phyloP scores from a whole-genome alignment of 2,329 filamentous ascomycete species.

The Xylariomycetidae sp. region DNA sequence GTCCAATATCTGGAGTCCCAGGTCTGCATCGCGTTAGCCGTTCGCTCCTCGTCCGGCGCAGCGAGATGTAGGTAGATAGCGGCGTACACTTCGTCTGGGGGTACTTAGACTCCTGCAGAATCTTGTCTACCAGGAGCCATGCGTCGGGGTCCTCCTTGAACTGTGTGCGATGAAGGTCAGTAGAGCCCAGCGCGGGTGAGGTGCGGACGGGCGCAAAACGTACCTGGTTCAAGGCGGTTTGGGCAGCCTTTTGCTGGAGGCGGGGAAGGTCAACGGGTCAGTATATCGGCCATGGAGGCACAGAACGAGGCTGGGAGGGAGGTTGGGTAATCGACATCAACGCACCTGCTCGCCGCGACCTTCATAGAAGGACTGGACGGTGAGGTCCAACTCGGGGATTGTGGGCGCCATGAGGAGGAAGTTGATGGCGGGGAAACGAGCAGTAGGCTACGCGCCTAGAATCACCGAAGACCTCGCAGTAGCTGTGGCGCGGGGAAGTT shows the following conservation, averaged over 20 bases:
- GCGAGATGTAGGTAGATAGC: conserved; percentile 3
- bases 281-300: too few species aligned
- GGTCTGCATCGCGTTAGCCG: conserved; percentile 49
- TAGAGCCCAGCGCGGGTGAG: conserved; percentile 9
- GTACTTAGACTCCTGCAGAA: conserved; percentile 87
- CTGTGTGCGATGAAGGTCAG: conserved; percentile 40
- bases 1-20: conserved; percentile 93
- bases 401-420: conserved; percentile 54
- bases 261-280: conserved; percentile 24
- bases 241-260: conserved; percentile 87
- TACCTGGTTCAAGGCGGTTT: conserved; percentile 89
- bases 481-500: conserved; percentile 5
- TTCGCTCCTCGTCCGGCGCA: conserved; percentile 2
- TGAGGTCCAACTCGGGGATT: conserved; percentile 93
- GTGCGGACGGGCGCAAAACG: conserved; percentile 25
- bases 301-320: conserved; percentile 4
- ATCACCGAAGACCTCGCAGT: conserved; percentile 17
- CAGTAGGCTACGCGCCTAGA: conserved; percentile 23
- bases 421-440: conserved; percentile 13
- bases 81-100: conserved; percentile 90
- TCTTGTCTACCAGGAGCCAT: conserved; percentile 96
- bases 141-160: conserved; percentile 99
- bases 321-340: conserved; percentile 4
- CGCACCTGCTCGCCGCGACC: conserved; percentile 87
- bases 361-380: conserved; percentile 96